Percentiles rank a stretch among this genome's conserved stretches.
phyloP scores from a whole-genome alignment of 1,284 basidiomycete species.

The Ganoderma boninense region DNA sequence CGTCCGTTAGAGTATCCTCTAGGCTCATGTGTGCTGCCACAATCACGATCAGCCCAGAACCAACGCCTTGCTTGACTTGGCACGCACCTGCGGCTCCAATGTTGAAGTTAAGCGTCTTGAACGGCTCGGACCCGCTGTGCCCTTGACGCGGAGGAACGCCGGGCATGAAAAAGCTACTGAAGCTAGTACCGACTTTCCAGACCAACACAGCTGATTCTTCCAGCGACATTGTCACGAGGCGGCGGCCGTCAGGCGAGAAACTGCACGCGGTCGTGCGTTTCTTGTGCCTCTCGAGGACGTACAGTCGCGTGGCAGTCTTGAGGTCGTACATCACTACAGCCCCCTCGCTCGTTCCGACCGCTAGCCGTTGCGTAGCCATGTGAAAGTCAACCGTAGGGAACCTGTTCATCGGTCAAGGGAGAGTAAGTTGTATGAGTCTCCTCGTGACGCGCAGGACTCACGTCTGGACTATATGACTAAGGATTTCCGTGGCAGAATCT shows the following conservation, averaged over 20 bases:
- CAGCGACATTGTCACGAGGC: conserved; percentile 88
- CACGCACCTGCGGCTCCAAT: conserved; percentile 67
- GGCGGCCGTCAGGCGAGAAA: conserved; percentile 92
- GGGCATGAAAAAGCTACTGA: conserved; percentile 90
- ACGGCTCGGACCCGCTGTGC: conserved; percentile 81
- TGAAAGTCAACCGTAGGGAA: conserved; percentile 96
- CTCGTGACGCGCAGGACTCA: conserved; percentile 47
- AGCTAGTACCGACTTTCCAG: conserved; percentile 90
- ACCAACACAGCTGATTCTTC: conserved; percentile 85
- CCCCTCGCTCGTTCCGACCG: conserved; percentile 94
- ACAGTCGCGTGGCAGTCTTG: conserved; percentile 93
- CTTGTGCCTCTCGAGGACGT: conserved; percentile 93
- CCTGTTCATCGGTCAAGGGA: conserved; percentile 48
- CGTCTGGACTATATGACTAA: conserved; percentile 91
- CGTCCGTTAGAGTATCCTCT: conserved; percentile 74
- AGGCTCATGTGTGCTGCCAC: conserved; percentile 71
- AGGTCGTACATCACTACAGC: conserved; percentile 96
- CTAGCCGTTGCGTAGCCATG: conserved; percentile 84
- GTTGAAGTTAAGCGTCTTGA: conserved; percentile 84
- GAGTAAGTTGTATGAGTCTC: background rate
- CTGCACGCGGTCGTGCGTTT: conserved; percentile 81
- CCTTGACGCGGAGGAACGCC: conserved; percentile 94
- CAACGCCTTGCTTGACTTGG: background rate
- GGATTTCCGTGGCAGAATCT: conserved; percentile 92
- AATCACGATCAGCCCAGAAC: background rate